Evolutionary conservation across 768 basidiomycete species (phyloP), one percentile per base, ranked within the genome.

Genomic region (Leccinum boreale): DNA sequence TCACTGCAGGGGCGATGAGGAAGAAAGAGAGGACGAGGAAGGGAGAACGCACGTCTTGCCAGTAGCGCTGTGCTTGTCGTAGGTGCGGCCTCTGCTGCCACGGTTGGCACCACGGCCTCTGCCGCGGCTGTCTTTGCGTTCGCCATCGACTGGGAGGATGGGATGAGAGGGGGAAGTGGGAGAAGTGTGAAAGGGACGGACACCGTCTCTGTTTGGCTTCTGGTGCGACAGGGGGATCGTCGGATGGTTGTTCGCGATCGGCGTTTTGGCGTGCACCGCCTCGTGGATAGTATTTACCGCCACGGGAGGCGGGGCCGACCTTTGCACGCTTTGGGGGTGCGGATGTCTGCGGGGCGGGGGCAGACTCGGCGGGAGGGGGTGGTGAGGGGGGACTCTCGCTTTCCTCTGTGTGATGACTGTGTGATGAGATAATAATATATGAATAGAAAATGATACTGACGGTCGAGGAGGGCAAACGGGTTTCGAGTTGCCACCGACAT

Each of bases 401-500:
- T 59, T 78, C 80, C 61, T 86, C 84, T 76, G 76, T 7, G 36
- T 11, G 10, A 11, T 17, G 26, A 11, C 10, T 12, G 1, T 58
- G 57, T 62, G 47, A n/a, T 59, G 15, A n/a, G 17, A 26, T 14
- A 75, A 63, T 0, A n/a, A 3, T 8, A 0, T 15, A n/a, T 23
- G 14, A 33, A 51, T 24, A 49, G 17, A 31, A 62, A 57, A 29
- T 11, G 9, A 55, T 50, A 82, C 79, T 59, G 64, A 91, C 90
- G 87, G 73, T 87, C 85, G 74, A 92, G 80, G 77, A 92, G 68
- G 74, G 90, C 84, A 79, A 92, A 93, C 65, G 87, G 86, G 79
- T 92, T 92, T 84, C 78, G 85, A 72, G 85, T 85, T 79, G 87
- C 90, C 84, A 92, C 90, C 89, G 90, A 91, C 90, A 93, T 92